Evolutionary conservation across 805 yeast genomes (phyloP).

Genomic region (Ogataea pilisensis): DNA sequence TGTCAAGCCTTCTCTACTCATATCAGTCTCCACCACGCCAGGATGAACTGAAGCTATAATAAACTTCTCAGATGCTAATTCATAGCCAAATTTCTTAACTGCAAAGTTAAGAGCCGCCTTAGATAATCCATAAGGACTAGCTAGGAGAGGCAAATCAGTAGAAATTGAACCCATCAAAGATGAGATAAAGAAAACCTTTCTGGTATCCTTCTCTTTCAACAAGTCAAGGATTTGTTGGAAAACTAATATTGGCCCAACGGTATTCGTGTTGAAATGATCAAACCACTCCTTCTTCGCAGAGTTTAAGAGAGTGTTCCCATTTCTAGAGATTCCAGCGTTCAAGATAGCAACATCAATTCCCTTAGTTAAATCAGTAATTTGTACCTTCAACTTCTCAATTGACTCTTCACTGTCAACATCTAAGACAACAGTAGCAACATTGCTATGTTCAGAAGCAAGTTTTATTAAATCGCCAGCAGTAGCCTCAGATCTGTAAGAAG

Average conservation of each 20-base stretch:
- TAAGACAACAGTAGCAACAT: constrained; percentile 5
- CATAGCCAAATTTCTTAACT: constrained; percentile 24
- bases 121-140: constrained; percentile 1
- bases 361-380: constrained; percentile 2
- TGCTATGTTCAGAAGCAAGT: background rate
- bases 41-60: constrained; percentile 35
- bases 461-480: background rate
- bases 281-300: background rate
- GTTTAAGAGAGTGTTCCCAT: background rate
- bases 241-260: constrained; percentile 4
- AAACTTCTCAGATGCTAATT: constrained; percentile 24
- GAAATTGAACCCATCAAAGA: background rate
- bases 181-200: constrained; percentile 4
- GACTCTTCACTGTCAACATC: constrained; percentile 6
- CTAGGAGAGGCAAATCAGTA: background rate
- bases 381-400: constrained; percentile 1
- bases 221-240: constrained; percentile 3
- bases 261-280: background rate
- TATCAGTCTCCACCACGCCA: constrained; percentile 36
- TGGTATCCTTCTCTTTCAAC: background rate
- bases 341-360: constrained; percentile 6
- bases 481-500: background rate
- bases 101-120: constrained; percentile 37
- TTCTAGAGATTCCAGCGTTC: constrained; percentile 5
- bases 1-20: constrained; percentile 15